Base-by-base conservation (phyloP, 225 moss, liverwort and hornwort genomes). In the Lunularia cruciata region DNA sequence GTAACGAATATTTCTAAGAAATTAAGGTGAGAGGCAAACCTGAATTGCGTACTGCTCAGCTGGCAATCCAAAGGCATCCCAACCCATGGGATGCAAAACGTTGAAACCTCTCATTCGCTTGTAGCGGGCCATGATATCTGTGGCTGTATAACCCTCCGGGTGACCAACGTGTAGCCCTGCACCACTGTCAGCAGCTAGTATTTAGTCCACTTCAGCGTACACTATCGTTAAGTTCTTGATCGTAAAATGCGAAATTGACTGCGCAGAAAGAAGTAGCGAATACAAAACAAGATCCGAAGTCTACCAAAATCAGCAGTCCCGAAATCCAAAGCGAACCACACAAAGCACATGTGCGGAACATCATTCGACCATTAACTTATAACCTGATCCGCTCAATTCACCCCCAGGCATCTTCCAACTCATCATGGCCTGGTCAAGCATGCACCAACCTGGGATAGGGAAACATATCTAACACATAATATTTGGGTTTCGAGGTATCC, bases 51-150 rank as follows among this genome's bases (percentile, higher is more conserved):
- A 93, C 56, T 98, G 98, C 67, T 98, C 93, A 59, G 93, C 93
- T 63, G 90, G 93, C 77, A 93, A 86, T 40, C 93, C 98, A 1
- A 93, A 93, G 9, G 96, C 96, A 84, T 98, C 96, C 96, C 93
- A 98, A 69, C 92, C 93, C 92, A 93, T 91, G 5, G 96, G 93
- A 76, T 98, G 96, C 82, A 98, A 67, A 70, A 93, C 91, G 70
- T 93, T 98, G 53, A 91, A 98, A 3, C 96, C 96, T 39, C 68
- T 81, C 89, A 93, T 98, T 10, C 90, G 84, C 83, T 98, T 98
- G 38, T 90, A 91, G 26, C 96, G 89, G 68, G 96, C 87, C 74
- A 86, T 89, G 7, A 98, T 93, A 57, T 88, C 90, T 26, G 96
- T 98, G 36, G 93, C 93, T 32, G 93, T 98, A 74, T 91, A 93